Evolutionary conservation across 2,329 filamentous ascomycete genomes (phyloP), one percentile per base, ranked within the genome.

Genomic region (Sporothrix pseudoabietina): DNA sequence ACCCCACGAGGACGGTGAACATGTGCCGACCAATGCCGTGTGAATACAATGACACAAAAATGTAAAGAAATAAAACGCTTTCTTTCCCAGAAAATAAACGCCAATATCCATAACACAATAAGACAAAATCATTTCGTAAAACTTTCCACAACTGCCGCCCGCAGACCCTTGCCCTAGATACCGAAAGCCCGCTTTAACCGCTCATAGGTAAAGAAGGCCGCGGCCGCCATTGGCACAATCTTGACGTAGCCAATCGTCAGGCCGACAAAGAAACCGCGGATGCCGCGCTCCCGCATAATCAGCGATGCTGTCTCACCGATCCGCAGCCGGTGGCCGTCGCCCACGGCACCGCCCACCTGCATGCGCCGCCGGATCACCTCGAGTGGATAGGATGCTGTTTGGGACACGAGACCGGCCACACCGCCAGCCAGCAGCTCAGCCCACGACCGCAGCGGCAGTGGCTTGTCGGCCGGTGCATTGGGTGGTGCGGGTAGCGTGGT

Each of bases 181-280:
- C 89, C 90, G 76, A 94, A 82, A 76, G 85, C 82, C 61, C 83
- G 86, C 84, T 91, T 91, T 77, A 87, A 82, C 74, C 89, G 85
- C 81, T 91, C 89, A 78, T 91, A 91, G 19, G 88, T 89, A 79
- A 88, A 91, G 79, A 91, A 91, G 77, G 85, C 86, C 71, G 88
- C 85, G 14, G 96, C 96, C 39, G 84, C 89, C 93, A 99, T 92
- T 3, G 96, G 96, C 75, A 98, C 87, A 70, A 98, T 89, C 84
- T 99, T 99, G 79, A 94, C 88, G 81, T 98, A 99, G 8, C 96
- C 96, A 81, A 99, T 98, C 1, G 92, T 93, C 80, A 99, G 83
- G 0, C 96, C 96, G 12, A 98, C 91, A 81, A 94, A 99, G 84
- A 97, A 98, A 0, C 96, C 96, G 69, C 87, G 86, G 74, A 91